Percentiles rank a stretch among this genome's conserved stretches.
phyloP scores from a whole-genome alignment of 2,329 filamentous ascomycete genomes.

The Trichoderma hamatum region DNA sequence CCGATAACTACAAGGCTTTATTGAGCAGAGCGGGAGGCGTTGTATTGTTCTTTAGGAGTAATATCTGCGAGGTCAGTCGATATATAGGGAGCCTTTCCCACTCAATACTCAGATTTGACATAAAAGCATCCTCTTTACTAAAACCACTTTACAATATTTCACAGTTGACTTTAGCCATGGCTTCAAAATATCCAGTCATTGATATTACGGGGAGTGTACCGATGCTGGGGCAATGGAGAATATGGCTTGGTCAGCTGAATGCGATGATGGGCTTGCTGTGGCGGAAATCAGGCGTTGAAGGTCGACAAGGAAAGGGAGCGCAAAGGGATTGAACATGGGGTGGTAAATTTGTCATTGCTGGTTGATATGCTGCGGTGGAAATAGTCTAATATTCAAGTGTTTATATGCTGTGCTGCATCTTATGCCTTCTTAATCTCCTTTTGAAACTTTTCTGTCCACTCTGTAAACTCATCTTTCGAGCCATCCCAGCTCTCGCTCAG shows the following conservation, averaged over 20 bases:
- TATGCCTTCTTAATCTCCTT: conserved; percentile 52
- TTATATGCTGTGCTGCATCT: not conserved
- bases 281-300: not conserved
- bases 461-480: conserved; percentile 73
- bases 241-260: not conserved
- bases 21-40: not conserved
- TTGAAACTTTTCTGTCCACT: conserved; percentile 69
- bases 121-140: not conserved
- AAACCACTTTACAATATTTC: not conserved
- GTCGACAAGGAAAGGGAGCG: not conserved
- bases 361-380: not conserved
- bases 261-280: not conserved
- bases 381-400: not conserved
- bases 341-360: not conserved
- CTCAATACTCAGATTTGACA: not conserved
- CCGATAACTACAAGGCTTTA: not conserved
- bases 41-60: not conserved
- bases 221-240: not conserved
- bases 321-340: not conserved
- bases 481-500: conserved; percentile 65
- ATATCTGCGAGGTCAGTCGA: not conserved
- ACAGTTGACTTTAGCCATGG: not conserved
- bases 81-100: not conserved
- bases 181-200: conserved; percentile 13
- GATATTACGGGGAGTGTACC: conserved; percentile 7